Conservation (phyloP, 495 filamentous ascomycete genomes). For the Penicillium lividum region DNA sequence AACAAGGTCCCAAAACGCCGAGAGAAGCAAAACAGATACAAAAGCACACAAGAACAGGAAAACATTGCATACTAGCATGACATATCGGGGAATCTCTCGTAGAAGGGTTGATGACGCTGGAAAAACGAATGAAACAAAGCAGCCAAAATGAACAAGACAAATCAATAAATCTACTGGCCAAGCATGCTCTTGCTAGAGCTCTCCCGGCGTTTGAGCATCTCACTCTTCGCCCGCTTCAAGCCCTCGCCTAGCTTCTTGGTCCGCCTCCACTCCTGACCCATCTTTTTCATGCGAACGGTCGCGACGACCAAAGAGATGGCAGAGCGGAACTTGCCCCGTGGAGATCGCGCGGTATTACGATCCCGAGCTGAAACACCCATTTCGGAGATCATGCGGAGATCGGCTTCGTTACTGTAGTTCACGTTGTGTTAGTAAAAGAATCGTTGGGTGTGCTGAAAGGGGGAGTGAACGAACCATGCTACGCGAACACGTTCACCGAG, state of each 20-base stretch:
- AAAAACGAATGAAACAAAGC: constrained; percentile 13
- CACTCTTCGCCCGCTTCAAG: constrained; percentile 46
- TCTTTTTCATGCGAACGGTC: constrained; percentile 53
- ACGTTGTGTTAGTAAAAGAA: constrained; percentile 21
- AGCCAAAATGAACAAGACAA: constrained; percentile 20
- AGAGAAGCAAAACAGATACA: constrained; percentile 5
- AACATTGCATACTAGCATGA: constrained; percentile 23
- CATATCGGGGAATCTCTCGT: constrained; percentile 36
- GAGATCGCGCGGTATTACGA: constrained; percentile 28
- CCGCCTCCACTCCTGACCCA: constrained; percentile 53
- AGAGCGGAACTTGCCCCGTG: constrained; percentile 49
- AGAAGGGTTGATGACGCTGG: constrained; percentile 27
- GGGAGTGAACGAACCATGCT: constrained; percentile 71
- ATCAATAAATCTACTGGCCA: constrained; percentile 14
- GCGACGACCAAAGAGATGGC: constrained; percentile 57
- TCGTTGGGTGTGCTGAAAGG: constrained; percentile 6
- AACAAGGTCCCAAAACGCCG: constrained; percentile 1
- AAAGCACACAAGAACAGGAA: constrained; percentile 14
- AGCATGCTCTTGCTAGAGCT: constrained; percentile 28
- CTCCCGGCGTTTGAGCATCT: constrained; percentile 45
- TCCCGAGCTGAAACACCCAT: constrained; percentile 65
- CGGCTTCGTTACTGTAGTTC: constrained; percentile 77
- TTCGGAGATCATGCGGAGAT: constrained; percentile 77
- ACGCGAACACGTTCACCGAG: constrained; percentile 69
- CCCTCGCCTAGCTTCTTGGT: constrained; percentile 48